Evolutionary conservation across 179 eudicot species (phyloP).

Genomic region (Silene noctiflora): DNA sequence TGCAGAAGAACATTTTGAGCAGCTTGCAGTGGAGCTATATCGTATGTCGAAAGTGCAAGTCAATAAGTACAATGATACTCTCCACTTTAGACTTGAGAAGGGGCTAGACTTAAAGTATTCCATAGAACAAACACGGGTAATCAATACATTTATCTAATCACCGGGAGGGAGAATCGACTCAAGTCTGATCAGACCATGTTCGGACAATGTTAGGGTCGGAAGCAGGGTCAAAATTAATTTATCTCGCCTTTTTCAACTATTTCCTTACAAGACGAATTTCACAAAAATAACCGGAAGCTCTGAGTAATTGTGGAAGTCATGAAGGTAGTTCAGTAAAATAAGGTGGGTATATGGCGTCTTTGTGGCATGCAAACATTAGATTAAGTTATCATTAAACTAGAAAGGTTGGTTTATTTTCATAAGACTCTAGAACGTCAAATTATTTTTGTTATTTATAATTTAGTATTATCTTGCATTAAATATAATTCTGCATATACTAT

Average conservation of each 20-base stretch:
- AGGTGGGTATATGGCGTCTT: neutral
- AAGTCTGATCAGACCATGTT: neutral
- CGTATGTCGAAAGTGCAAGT: conserved; percentile 11
- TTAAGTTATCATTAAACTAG: neutral
- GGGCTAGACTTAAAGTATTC: neutral
- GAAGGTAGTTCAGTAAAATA: neutral
- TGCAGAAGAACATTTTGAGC: conserved; percentile 13
- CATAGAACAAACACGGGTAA: neutral
- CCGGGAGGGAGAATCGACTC: neutral
- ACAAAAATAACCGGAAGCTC: neutral
- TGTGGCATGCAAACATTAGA: neutral
- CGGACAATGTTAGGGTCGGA: neutral
- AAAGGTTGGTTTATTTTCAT: neutral
- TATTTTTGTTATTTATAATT: neutral
- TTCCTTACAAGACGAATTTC: neutral
- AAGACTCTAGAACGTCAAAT: neutral
- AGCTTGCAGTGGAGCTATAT: conserved; percentile 6
- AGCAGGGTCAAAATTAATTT: neutral
- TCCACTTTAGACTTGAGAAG: neutral
- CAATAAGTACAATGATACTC: neutral
- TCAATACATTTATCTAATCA: neutral
- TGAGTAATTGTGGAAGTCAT: neutral
- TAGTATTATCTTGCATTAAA: neutral
- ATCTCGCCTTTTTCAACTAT: neutral
- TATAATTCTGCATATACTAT: neutral